A percentile compares a stretch with the other conserved stretches of the same genome.
Conservation (phyloP, 2,329 filamentous ascomycete species). For the Ophiostoma himal-ulmi region DNA sequence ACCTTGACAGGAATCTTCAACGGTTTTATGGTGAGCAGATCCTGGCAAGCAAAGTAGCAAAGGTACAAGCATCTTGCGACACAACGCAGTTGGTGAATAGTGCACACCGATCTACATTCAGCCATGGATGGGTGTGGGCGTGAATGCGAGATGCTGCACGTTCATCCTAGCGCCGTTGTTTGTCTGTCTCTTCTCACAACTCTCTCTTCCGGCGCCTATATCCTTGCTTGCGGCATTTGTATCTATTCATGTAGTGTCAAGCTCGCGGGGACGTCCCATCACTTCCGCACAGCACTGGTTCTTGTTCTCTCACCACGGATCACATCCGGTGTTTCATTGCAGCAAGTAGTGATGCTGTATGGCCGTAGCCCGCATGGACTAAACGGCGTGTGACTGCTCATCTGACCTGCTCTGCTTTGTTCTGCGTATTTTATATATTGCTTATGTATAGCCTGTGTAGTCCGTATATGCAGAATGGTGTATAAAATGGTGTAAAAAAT, state of each 20-base stretch:
- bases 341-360: background rate
- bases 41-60: background rate
- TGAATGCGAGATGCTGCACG: slow-evolving; percentile 10
- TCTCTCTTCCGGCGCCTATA: background rate
- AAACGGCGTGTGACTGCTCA: slow-evolving; percentile 9
- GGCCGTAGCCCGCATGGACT: background rate
- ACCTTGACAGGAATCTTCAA: background rate
- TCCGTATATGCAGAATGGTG: background rate
- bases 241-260: background rate
- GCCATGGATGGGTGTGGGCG: background rate
- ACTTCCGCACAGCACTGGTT: background rate
- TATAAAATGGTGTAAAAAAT: background rate
- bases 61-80: background rate
- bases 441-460: background rate
- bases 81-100: background rate
- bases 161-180: background rate
- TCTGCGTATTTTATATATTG: background rate
- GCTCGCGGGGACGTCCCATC: background rate
- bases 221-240: background rate
- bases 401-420: background rate
- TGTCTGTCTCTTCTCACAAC: background rate
- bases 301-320: background rate
- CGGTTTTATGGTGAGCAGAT: background rate
- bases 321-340: slow-evolving; percentile 6
- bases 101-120: background rate